phyloP scores from a whole-genome alignment of 1,284 basidiomycete species.

The Abortiporus biennis region DNA sequence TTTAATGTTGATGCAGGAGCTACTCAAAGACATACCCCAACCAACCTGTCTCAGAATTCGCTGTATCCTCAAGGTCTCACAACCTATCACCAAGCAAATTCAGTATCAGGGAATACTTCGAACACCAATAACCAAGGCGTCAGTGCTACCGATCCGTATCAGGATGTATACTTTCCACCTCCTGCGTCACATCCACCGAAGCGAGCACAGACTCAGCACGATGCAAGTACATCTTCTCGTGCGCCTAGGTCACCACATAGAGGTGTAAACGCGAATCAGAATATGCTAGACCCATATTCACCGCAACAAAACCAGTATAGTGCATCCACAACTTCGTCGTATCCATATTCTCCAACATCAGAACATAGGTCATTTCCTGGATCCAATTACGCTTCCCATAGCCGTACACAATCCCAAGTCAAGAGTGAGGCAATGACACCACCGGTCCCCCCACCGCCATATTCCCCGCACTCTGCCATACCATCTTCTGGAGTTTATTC shows the following conservation, averaged over 20 bases:
- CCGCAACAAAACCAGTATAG: slow-evolving; percentile 56
- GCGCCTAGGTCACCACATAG: slow-evolving; percentile 57
- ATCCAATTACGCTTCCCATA: slow-evolving; percentile 48
- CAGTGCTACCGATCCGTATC: slow-evolving; percentile 41
- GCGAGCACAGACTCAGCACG: slow-evolving; percentile 48
- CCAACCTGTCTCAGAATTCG: slow-evolving; percentile 33
- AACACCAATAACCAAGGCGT: slow-evolving; percentile 26
- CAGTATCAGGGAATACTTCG: slow-evolving; percentile 22
- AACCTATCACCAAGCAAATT: slow-evolving; percentile 45
- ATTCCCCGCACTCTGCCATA: slow-evolving; percentile 41
- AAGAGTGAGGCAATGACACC: slow-evolving; percentile 51
- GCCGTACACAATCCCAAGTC: slow-evolving; percentile 51
- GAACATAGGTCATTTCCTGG: slow-evolving; percentile 38
- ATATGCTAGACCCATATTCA: slow-evolving; percentile 60
- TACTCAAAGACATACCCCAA: slow-evolving; percentile 29
- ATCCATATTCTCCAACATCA: slow-evolving; percentile 44
- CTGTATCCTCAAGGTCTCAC: slow-evolving; percentile 57
- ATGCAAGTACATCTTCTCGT: slow-evolving; percentile 39
- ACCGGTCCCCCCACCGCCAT: slow-evolving; percentile 41
- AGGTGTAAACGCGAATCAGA: slow-evolving; percentile 30
- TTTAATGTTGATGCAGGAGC: slow-evolving; percentile 45
- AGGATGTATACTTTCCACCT: slow-evolving; percentile 59
- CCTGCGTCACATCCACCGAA: slow-evolving; percentile 44
- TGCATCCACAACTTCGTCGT: slow-evolving; percentile 45
- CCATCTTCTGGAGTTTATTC: slow-evolving; percentile 30